phyloP scores from a whole-genome alignment of 352 stramenopile genomes.

The Phytophthora citricola region DNA sequence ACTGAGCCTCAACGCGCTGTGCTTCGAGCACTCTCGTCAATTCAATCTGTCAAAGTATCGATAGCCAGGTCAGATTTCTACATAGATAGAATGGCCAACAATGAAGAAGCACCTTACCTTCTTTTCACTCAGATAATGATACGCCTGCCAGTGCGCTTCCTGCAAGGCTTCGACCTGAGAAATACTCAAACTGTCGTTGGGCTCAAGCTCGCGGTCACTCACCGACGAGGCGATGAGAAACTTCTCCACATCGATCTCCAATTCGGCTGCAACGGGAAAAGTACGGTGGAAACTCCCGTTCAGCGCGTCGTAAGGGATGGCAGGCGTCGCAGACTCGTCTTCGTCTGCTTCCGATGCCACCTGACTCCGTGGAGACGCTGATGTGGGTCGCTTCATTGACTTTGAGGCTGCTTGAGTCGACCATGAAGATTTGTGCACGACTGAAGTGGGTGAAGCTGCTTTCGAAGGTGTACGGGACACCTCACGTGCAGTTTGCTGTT shows the following conservation, averaged over 20 bases:
- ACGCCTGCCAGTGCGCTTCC: conserved; percentile 82
- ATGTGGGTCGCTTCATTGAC: background rate
- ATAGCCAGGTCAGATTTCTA: background rate
- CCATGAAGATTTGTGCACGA: conserved; percentile 7
- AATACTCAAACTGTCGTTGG: conserved; percentile 71
- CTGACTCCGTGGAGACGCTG: conserved; percentile 22
- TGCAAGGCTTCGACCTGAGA: conserved; percentile 86
- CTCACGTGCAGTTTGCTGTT: conserved; percentile 7
- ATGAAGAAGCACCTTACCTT: conserved; percentile 52
- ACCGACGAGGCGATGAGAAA: conserved; percentile 74
- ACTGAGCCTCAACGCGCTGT: conserved; percentile 72
- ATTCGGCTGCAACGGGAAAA: conserved; percentile 75
- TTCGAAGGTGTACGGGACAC: background rate
- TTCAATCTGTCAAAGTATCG: conserved; percentile 56
- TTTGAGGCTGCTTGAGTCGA: conserved; percentile 9
- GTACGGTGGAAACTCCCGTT: conserved; percentile 63
- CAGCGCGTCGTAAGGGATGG: conserved; percentile 55
- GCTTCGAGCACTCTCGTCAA: conserved; percentile 77
- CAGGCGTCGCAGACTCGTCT: conserved; percentile 10
- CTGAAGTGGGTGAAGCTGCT: background rate
- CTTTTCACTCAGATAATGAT: conserved; percentile 84
- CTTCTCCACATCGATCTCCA: conserved; percentile 77
- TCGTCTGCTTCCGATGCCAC: conserved; percentile 27
- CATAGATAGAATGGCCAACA: too few species aligned
- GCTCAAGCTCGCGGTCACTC: conserved; percentile 50